A percentile compares a stretch with the other conserved stretches of the same genome.
phyloP scores from a whole-genome alignment of 768 basidiomycete genomes.

The Phlebiopsis flavidoalba region DNA sequence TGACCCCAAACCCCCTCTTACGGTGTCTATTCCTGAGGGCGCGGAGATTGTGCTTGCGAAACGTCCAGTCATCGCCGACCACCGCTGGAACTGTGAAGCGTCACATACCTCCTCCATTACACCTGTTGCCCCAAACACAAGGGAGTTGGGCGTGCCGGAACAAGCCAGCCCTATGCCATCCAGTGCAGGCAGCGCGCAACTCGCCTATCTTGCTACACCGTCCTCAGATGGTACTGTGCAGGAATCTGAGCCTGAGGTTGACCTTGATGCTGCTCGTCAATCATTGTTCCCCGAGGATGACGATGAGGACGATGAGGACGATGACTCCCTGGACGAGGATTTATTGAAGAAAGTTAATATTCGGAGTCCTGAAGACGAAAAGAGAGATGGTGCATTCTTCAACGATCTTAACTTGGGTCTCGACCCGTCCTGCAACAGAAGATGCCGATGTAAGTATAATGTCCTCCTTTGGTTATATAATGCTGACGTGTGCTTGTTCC shows the following conservation, averaged over 20 bases:
- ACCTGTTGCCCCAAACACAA: constrained; percentile 28
- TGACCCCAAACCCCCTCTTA: constrained; percentile 23
- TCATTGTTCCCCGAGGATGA: constrained; percentile 5
- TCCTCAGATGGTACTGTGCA: constrained; percentile 16
- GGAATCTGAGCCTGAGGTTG: constrained; percentile 7
- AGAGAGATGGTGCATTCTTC: constrained; percentile 40
- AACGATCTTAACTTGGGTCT: constrained; percentile 42
- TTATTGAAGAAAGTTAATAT: constrained; percentile 15
- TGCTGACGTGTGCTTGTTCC: constrained; percentile 14
- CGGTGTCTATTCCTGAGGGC: constrained; percentile 36
- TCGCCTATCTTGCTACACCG: constrained; percentile 41
- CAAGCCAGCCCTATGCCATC: constrained; percentile 31
- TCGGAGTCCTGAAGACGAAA: constrained; percentile 36
- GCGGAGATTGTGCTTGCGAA: constrained; percentile 20
- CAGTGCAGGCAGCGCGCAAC: constrained; percentile 31
- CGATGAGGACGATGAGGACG: constrained; percentile 11
- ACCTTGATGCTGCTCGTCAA: background rate
- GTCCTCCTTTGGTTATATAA: background rate
- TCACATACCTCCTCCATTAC: constrained; percentile 51
- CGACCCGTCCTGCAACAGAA: constrained; percentile 36
- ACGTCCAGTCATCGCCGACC: constrained; percentile 32
- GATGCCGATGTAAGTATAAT: constrained; percentile 29
- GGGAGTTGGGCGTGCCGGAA: constrained; percentile 29
- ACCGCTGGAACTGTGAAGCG: constrained; percentile 28
- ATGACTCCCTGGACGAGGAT: constrained; percentile 14